Conservation (phyloP, 257 asterid species). For the Scutellaria baicalensis region DNA sequence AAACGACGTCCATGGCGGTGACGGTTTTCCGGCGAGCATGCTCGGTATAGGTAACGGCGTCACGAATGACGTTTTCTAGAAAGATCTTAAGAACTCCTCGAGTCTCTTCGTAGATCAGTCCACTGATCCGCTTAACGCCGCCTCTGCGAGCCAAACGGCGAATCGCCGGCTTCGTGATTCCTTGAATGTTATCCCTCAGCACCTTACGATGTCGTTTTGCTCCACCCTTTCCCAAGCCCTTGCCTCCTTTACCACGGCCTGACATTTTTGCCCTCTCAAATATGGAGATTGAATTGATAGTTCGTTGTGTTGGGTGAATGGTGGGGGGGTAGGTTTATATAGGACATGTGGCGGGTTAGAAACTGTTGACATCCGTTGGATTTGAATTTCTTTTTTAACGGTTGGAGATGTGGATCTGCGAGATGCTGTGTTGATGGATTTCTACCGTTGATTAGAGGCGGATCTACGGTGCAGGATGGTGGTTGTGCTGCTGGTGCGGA, state of each 20-base stretch:
- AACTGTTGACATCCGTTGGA: slow-evolving; percentile 12
- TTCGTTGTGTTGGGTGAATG: not conserved
- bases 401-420: slow-evolving; percentile 17
- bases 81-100: slow-evolving; percentile 47
- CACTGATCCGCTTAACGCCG: slow-evolving; percentile 50
- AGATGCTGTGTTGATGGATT: not conserved
- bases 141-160: slow-evolving; percentile 46
- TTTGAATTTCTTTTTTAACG: slow-evolving; percentile 3
- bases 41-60: slow-evolving; percentile 45
- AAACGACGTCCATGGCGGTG: slow-evolving; percentile 49
- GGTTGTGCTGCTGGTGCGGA: not conserved
- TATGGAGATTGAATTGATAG: not conserved
- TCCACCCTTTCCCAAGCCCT: slow-evolving; percentile 57
- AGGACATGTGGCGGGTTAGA: not conserved
- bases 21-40: slow-evolving; percentile 50
- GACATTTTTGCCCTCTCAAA: slow-evolving; percentile 20
- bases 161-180: slow-evolving; percentile 43
- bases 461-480: slow-evolving; percentile 9
- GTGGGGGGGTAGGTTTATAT: not conserved
- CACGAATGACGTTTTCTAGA: slow-evolving; percentile 39
- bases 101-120: slow-evolving; percentile 44
- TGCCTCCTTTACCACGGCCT: slow-evolving; percentile 52
- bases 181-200: slow-evolving; percentile 41
- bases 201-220: slow-evolving; percentile 56
- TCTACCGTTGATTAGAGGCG: slow-evolving; percentile 9